A percentile compares a stretch with the other conserved stretches of the same genome.
phyloP scores from a whole-genome alignment of 108 stramenopile species.

The Schizochytrium sp. region DNA sequence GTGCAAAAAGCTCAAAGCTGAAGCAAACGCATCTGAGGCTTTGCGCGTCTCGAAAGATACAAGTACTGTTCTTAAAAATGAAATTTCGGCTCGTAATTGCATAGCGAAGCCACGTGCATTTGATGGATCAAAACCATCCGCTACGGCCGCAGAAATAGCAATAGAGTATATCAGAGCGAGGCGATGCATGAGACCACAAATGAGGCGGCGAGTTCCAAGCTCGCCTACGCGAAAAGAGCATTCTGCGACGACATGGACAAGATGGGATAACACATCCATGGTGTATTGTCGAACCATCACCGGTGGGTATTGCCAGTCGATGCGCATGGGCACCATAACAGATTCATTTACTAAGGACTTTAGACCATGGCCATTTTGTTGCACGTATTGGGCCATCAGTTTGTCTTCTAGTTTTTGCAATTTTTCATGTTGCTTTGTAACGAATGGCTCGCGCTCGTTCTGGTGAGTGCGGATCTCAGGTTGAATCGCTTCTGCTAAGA shows the following conservation, averaged over 20 bases:
- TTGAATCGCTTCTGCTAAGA: conserved; percentile 18
- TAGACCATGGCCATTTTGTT: conserved; percentile 19
- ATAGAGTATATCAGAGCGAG: conserved; percentile 32
- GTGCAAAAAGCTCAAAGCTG: not conserved
- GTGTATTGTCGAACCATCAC: conserved; percentile 40
- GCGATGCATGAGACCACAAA: conserved; percentile 40
- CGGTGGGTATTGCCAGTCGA: conserved; percentile 43
- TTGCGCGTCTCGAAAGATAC: conserved; percentile 34
- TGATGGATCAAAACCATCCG: not conserved
- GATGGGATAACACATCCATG: conserved; percentile 1
- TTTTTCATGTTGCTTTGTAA: not conserved
- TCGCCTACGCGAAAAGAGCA: conserved; percentile 4
- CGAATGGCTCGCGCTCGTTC: conserved; percentile 28
- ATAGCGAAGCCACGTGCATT: not conserved
- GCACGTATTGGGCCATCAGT: conserved; percentile 57
- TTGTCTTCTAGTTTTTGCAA: conserved; percentile 12
- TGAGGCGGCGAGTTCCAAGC: not conserved
- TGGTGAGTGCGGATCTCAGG: not conserved
- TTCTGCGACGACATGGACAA: conserved; percentile 40
- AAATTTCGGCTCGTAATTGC: conserved; percentile 29
- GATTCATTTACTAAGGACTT: conserved; percentile 18
- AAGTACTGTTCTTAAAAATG: not conserved
- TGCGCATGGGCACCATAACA: not conserved
- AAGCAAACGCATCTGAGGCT: conserved; percentile 38
- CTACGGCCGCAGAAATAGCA: conserved; percentile 12